A percentile compares a stretch with the other conserved stretches of the same genome.
phyloP scores from a whole-genome alignment of 2,329 filamentous ascomycete species.

The Cladophialophora exuberans region DNA sequence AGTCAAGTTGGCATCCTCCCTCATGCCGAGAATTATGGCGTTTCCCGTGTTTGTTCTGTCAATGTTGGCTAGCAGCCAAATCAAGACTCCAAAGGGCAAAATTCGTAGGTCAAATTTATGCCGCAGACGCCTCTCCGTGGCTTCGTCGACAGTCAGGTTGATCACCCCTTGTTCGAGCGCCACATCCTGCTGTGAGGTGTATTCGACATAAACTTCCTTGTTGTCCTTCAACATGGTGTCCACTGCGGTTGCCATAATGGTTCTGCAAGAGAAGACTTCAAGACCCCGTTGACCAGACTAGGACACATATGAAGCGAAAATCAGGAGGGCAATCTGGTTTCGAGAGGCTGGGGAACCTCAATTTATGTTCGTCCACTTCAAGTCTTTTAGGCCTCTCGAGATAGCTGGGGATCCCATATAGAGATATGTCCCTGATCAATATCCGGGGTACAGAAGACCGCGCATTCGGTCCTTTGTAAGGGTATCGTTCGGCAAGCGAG shows the following conservation, averaged over 20 bases:
- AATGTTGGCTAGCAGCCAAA: slow-evolving; percentile 53
- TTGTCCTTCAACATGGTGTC: slow-evolving; percentile 1
- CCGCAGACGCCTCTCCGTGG: slow-evolving; percentile 32
- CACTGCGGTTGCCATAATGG: not conserved
- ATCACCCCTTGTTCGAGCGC: not conserved
- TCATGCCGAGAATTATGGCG: slow-evolving; percentile 68
- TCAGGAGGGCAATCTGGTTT: too few relatives aligned
- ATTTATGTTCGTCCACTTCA: too few relatives aligned
- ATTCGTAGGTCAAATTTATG: slow-evolving; percentile 45
- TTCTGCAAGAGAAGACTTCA: not conserved
- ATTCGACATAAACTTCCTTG: not conserved
- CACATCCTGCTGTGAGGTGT: not conserved
- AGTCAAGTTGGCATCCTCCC: slow-evolving; percentile 52
- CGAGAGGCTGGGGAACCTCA: too few relatives aligned
- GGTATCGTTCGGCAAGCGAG: not conserved
- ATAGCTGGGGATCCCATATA: too few relatives aligned
- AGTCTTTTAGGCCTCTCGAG: too few relatives aligned
- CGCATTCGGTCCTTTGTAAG: too few relatives aligned
- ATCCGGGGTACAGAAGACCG: too few relatives aligned
- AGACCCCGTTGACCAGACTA: not conserved
- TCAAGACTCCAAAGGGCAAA: slow-evolving; percentile 43
- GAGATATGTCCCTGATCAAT: too few relatives aligned
- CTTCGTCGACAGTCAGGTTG: not conserved
- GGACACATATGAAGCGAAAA: not conserved
- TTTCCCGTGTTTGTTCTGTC: slow-evolving; percentile 73